These are phyloP conservation scores for Penicillium glabrum DNA, from an alignment of 2,329 filamentous ascomycete genomes.

Conservation along the genomic window DNA sequence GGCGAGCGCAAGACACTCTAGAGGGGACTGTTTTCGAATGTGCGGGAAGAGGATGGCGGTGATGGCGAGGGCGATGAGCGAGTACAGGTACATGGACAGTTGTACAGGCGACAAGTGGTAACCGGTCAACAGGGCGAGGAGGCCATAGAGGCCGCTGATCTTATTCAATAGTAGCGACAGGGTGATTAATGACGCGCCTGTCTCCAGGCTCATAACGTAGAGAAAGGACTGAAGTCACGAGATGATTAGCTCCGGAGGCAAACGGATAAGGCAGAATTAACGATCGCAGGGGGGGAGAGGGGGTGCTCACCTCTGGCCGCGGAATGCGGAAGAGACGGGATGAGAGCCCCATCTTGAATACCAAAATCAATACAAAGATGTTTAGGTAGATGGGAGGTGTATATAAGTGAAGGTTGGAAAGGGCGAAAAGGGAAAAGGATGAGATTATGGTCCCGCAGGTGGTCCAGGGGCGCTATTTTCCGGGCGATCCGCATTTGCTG, in stretches of 20 bases:
- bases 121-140: slow-evolving; percentile 85
- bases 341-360: slow-evolving; percentile 37
- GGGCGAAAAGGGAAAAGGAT: slow-evolving; percentile 15
- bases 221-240: slow-evolving; percentile 68
- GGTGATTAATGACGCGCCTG: slow-evolving; percentile 80
- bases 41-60: slow-evolving; percentile 73
- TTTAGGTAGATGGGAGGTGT: slow-evolving; percentile 2
- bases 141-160: slow-evolving; percentile 83
- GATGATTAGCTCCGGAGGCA: slow-evolving; percentile 16
- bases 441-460: slow-evolving; percentile 16
- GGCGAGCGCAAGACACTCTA: slow-evolving; percentile 77
- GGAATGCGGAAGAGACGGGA: slow-evolving; percentile 49
- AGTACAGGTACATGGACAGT: slow-evolving; percentile 90
- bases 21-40: slow-evolving; percentile 73
- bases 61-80: slow-evolving; percentile 66
- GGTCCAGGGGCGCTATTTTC: slow-evolving; percentile 22
- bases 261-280: slow-evolving; percentile 4
- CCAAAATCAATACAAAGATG: not conserved
- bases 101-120: slow-evolving; percentile 79
- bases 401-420: slow-evolving; percentile 8
- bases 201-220: slow-evolving; percentile 80
- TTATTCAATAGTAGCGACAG: slow-evolving; percentile 88
- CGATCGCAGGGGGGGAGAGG: not conserved
- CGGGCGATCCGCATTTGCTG: slow-evolving; percentile 22
- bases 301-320: slow-evolving; percentile 44